Evolutionary conservation across 2,329 filamentous ascomycete genomes (phyloP).

Genomic region (Cordyceps pruinosa): DNA sequence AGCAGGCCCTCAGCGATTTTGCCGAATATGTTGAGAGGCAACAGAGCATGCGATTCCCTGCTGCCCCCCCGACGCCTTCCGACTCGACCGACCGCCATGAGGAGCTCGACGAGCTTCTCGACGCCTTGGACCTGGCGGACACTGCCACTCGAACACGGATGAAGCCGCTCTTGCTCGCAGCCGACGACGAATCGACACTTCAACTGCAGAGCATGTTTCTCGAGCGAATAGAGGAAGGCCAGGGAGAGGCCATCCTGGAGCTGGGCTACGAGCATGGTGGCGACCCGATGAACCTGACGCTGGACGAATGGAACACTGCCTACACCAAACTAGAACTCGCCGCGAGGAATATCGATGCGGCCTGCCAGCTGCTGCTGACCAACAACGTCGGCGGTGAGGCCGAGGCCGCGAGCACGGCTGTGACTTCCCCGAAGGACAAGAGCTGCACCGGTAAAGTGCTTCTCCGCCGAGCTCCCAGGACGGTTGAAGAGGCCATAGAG

Average conservation of each 20-base stretch:
- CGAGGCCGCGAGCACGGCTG: slow-evolving; percentile 55
- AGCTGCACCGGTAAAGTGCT: slow-evolving; percentile 81
- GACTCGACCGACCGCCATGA: slow-evolving; percentile 52
- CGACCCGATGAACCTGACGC: slow-evolving; percentile 71
- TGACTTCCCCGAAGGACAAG: slow-evolving; percentile 57
- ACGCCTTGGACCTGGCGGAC: slow-evolving; percentile 77
- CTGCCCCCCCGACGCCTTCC: slow-evolving; percentile 22
- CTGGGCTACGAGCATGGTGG: slow-evolving; percentile 86
- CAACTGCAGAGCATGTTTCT: slow-evolving; percentile 60
- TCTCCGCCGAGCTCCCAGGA: slow-evolving; percentile 65
- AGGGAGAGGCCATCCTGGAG: slow-evolving; percentile 87
- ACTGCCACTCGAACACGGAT: slow-evolving; percentile 59
- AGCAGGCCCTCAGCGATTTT: slow-evolving; percentile 80
- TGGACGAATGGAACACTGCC: slow-evolving; percentile 69
- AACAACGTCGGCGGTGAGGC: slow-evolving; percentile 75
- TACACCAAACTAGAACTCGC: slow-evolving; percentile 58
- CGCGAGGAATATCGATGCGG: slow-evolving; percentile 58
- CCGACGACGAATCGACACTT: slow-evolving; percentile 52
- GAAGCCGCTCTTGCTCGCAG: slow-evolving; percentile 66
- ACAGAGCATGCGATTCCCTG: slow-evolving; percentile 65
- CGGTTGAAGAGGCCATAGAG: slow-evolving; percentile 84
- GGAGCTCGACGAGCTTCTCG: slow-evolving; percentile 87
- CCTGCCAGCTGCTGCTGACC: slow-evolving; percentile 80
- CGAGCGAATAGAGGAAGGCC: slow-evolving; percentile 69
- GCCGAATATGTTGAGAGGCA: slow-evolving; percentile 96